phyloP scores from a whole-genome alignment of 148 eudicot species.

The Polygonum aviculare region DNA sequence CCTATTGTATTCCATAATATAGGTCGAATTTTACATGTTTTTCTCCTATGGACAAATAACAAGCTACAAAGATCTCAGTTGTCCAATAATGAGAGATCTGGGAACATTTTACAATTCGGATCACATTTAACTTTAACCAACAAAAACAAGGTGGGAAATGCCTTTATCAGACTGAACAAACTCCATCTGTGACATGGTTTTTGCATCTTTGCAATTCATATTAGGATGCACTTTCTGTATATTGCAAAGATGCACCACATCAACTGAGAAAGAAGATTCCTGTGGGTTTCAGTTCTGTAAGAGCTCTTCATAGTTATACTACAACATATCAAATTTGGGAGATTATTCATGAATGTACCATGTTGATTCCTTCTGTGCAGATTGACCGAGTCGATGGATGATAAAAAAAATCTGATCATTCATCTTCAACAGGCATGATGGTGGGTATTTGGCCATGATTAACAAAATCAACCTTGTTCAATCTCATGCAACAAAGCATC shows the following conservation, averaged over 20 bases:
- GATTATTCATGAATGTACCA: background rate
- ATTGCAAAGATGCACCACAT: background rate
- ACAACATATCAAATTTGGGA: background rate
- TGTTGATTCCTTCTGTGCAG: background rate
- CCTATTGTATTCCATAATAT: background rate
- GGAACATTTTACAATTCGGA: background rate
- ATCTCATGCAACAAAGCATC: constrained; percentile 51
- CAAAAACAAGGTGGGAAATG: background rate
- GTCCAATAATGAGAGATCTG: background rate
- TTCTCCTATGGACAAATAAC: background rate
- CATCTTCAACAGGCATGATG: constrained; percentile 20
- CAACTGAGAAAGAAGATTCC: background rate
- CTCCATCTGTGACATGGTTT: background rate
- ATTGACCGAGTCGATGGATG: background rate
- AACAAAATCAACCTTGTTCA: constrained; percentile 68
- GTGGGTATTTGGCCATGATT: constrained; percentile 65
- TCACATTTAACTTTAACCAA: background rate
- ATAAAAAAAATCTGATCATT: background rate
- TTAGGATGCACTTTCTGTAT: background rate
- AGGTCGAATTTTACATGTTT: background rate
- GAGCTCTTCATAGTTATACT: background rate
- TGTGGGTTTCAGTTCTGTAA: constrained; percentile 1
- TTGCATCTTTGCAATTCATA: constrained; percentile 1
- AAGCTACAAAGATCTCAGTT: background rate
- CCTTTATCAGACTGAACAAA: background rate